These are phyloP conservation scores for Coemansia interrupta DNA, from an alignment of 192 early-diverging fungal genomes.

Conservation along the genomic window DNA sequence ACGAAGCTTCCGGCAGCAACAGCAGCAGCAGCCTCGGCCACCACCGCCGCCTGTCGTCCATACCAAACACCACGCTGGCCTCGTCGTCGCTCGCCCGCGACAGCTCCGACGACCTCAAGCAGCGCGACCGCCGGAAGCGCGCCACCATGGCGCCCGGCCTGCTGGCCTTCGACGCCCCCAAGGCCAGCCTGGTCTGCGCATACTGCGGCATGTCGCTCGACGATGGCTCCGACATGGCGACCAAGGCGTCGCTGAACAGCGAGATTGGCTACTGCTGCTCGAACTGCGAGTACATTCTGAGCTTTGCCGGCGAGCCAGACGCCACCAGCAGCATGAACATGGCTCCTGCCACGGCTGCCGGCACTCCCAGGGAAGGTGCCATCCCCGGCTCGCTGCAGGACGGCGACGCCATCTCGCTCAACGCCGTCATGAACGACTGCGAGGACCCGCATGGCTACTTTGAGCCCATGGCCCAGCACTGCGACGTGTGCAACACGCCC, in stretches of 20 bases:
- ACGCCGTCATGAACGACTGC: constrained; percentile 2
- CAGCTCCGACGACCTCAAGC: constrained; percentile 4
- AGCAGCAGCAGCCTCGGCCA: constrained; percentile 9
- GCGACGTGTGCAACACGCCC: constrained; percentile 29
- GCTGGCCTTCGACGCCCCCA: constrained; percentile 10
- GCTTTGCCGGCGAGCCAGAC: constrained; percentile 4
- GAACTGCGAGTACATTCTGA: constrained; percentile 46
- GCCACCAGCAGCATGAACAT: neutral
- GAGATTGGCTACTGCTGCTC: constrained; percentile 52
- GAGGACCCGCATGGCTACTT: constrained; percentile 7
- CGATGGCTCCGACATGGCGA: constrained; percentile 18
- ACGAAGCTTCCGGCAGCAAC: constrained; percentile 4
- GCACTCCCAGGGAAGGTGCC: neutral
- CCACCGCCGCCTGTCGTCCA: constrained; percentile 22
- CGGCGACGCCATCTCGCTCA: constrained; percentile 15
- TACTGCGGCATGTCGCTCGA: constrained; percentile 43
- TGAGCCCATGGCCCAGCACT: constrained; percentile 1
- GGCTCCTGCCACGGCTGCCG: neutral
- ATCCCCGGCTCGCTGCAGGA: neutral
- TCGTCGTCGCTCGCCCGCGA: neutral
- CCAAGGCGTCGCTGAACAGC: constrained; percentile 35
- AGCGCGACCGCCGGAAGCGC: constrained; percentile 27
- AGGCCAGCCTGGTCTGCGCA: constrained; percentile 22
- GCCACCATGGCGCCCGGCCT: constrained; percentile 35
- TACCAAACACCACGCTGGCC: constrained; percentile 14